These are phyloP conservation scores for Albugo laibachii DNA, from an alignment of 352 stramenopile genomes.

Conservation along the genomic window DNA sequence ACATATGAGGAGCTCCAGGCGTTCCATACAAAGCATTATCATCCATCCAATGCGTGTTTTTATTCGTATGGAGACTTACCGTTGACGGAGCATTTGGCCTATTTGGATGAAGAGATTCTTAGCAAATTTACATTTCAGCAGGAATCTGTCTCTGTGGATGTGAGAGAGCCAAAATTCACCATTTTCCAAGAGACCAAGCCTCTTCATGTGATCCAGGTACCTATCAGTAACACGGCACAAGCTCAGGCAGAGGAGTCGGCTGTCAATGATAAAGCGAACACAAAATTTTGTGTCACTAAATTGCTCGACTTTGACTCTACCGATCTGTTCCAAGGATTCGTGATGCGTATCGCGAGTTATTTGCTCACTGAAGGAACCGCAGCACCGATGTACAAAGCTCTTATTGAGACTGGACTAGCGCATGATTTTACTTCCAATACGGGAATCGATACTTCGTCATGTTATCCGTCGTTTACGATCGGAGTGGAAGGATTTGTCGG, in stretches of 20 bases:
- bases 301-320: constrained; percentile 45
- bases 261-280: constrained; percentile 33
- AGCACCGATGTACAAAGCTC: constrained; percentile 58
- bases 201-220: constrained; percentile 17
- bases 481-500: constrained; percentile 51
- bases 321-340: constrained; percentile 53
- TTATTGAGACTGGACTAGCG: constrained; percentile 57
- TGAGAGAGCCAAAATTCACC: constrained; percentile 3
- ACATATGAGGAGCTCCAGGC: constrained; percentile 52
- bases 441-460: constrained; percentile 62
- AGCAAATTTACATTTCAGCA: constrained; percentile 34
- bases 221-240: constrained; percentile 3
- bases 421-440: constrained; percentile 61
- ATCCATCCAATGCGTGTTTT: constrained; percentile 78
- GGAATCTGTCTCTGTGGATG: constrained; percentile 23
- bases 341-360: constrained; percentile 58
- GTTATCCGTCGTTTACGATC: constrained; percentile 56
- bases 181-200: constrained; percentile 8
- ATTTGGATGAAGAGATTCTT: constrained; percentile 48
- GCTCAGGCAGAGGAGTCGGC: constrained; percentile 13
- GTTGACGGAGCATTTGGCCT: constrained; percentile 52
- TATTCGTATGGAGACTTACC: constrained; percentile 80
- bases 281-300: constrained; percentile 61
- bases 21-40: constrained; percentile 76
- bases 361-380: constrained; percentile 59